A percentile compares a stretch with the other conserved stretches of the same genome.
These are phyloP conservation scores for Vitis hybrid DNA, from an alignment of 177 flowering plant genomes.

Conservation along the genomic window DNA sequence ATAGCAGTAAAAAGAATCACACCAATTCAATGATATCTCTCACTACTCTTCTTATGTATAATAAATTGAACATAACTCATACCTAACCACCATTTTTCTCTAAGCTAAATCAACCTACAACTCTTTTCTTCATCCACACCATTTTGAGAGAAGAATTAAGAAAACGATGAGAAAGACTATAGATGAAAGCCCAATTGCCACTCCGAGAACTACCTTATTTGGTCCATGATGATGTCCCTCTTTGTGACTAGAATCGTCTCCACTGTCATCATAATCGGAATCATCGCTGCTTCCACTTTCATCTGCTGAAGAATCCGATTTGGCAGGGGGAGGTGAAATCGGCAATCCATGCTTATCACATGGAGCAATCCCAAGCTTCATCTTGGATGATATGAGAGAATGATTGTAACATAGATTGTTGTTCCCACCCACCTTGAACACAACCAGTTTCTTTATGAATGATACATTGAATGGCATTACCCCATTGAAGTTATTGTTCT, in stretches of 20 bases:
- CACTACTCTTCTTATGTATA: conserved; percentile 3
- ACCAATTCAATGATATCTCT: conserved; percentile 18
- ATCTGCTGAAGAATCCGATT: conserved; percentile 23
- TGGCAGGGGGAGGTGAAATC: conserved; percentile 63
- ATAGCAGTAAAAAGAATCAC: conserved; percentile 22
- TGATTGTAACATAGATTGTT: conserved; percentile 79
- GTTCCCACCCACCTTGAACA: conserved; percentile 77
- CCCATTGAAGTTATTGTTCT: conserved; percentile 72
- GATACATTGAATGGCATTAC: conserved; percentile 81
- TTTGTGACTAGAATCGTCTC: conserved; percentile 24
- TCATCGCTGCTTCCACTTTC: conserved; percentile 21
- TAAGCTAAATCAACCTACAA: conserved; percentile 5
- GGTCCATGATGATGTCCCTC: conserved; percentile 62
- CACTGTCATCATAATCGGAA: conserved; percentile 25
- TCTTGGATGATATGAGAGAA: conserved; percentile 46
- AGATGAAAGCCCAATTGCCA: conserved; percentile 86
- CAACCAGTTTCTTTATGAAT: conserved; percentile 56
- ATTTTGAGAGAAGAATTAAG: conserved; percentile 66
- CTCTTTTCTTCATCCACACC: conserved; percentile 51
- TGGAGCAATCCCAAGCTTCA: conserved; percentile 89
- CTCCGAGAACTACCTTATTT: conserved; percentile 86
- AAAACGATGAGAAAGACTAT: conserved; percentile 83
- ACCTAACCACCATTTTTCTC: conserved; percentile 12
- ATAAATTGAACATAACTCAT: conserved; percentile 16
- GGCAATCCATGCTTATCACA: conserved; percentile 92